These are phyloP conservation scores for Leccinum ponderosum DNA, from an alignment of 1,284 basidiomycete species.

Conservation along the genomic window DNA sequence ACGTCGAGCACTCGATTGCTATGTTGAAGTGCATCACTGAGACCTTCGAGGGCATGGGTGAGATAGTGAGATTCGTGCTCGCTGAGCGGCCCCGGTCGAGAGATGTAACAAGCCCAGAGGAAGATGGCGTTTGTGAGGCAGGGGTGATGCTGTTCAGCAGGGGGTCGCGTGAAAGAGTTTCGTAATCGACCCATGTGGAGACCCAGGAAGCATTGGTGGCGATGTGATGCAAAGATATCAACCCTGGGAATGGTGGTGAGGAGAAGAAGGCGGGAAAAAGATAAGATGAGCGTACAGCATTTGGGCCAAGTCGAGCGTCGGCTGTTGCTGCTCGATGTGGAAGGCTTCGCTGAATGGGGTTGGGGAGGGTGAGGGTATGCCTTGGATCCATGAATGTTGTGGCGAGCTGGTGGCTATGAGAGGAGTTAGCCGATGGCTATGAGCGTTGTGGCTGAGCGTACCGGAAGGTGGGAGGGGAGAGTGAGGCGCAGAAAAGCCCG, in stretches of 20 bases:
- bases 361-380: conserved; percentile 37
- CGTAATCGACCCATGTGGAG: conserved; percentile 64
- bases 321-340: conserved; percentile 51
- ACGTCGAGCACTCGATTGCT: conserved; percentile 61
- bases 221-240: conserved; percentile 74
- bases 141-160: conserved; percentile 64
- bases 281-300: conserved; percentile 54
- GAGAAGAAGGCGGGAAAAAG: conserved; percentile 2
- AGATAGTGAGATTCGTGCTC: conserved; percentile 72
- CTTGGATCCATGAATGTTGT: no score
- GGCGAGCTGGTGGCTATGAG: no score
- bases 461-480: no score
- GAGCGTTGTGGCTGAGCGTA: no score
- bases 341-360: conserved; percentile 53
- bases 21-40: conserved; percentile 58
- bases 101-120: conserved; percentile 78
- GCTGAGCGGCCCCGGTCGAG: conserved; percentile 63
- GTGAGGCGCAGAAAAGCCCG: no score
- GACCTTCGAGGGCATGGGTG: conserved; percentile 53
- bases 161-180: conserved; percentile 52
- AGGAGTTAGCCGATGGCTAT: no score
- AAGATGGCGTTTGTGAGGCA: conserved; percentile 76
- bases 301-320: conserved; percentile 61
- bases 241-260: conserved; percentile 43
- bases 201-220: conserved; percentile 69